Base-by-base conservation (phyloP, 352 stramenopile genomes). In the Pythium apleroticum region DNA sequence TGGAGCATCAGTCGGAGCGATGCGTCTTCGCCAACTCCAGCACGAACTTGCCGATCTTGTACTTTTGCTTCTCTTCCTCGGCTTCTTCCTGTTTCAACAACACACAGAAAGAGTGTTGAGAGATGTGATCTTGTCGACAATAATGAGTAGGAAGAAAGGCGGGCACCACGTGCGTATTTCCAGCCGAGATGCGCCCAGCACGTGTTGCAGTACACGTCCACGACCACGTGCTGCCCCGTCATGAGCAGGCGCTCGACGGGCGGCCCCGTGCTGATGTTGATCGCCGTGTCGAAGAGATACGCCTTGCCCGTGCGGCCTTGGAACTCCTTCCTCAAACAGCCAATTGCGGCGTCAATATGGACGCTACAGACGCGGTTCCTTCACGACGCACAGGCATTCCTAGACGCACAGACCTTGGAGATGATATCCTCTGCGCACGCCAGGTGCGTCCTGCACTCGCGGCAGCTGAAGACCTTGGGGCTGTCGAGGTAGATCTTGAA, bases 1-100 rank as follows among this genome's bases (percentile, higher is more conserved):
- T 27, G 43, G 7, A 28, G 11, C n/a, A 59, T 61, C 52, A 67
- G 11, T 68, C 52, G 31, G 67, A 39, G 31, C 82, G 79, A 52
- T 85, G 67, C 48, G 83, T 91, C 75, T 97, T 93, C 66, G 96
- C 95, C 66, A 98, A 93, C 74, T 99, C 95, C 62, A 99, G 89
- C 72, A 99, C 98, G 76, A 94, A 98, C 66, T 98, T 98, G 63
- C 94, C 94, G 76, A 98, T 93, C 73, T 98, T 98, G 81, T 98
- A 98, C 72, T 97, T 98, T 74, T 98, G 89, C 68, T 75, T 92
- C 43, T 83, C 74, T 57, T 98, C 91, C 62, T 98, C 95, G 37
- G 95, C 95, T 68, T 94, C 94, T 66, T 92, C 84, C 83, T 93
- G 67, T 8, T 19, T 60, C 12, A 12, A 50, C 11, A 20, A 24